A percentile compares a stretch with the other conserved stretches of the same genome.
Evolutionary conservation across 176 grass and related monocot genomes (phyloP).

Genomic region (Avena atlantica): DNA sequence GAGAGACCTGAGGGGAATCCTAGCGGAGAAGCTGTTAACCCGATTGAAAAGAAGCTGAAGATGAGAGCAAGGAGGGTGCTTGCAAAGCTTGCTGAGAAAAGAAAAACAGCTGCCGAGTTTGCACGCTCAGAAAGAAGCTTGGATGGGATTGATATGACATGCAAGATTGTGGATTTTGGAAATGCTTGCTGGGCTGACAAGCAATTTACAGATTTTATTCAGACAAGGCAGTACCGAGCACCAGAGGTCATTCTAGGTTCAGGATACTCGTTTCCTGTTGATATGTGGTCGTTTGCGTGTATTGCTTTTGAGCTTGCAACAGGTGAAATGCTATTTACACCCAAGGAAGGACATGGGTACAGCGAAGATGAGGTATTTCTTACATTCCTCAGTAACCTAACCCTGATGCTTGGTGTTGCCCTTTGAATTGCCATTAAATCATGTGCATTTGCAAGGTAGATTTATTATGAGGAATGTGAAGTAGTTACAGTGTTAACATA

Average conservation of each 20-base stretch:
- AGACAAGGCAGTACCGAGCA: constrained; percentile 92
- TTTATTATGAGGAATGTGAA: background rate
- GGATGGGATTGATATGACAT: constrained; percentile 87
- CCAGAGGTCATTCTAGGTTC: constrained; percentile 84
- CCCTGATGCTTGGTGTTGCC: constrained; percentile 35
- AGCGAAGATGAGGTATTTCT: constrained; percentile 98
- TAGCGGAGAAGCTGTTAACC: constrained; percentile 66
- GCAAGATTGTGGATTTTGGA: constrained; percentile 98
- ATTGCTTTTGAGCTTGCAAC: constrained; percentile 95
- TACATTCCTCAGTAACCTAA: constrained; percentile 1
- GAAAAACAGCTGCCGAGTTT: constrained; percentile 56
- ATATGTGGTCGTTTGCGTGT: constrained; percentile 95
- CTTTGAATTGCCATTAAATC: constrained; percentile 22
- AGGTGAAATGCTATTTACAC: constrained; percentile 96
- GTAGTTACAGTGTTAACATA: background rate
- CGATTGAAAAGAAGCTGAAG: constrained; percentile 85
- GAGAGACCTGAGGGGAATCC: constrained; percentile 81
- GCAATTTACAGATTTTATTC: constrained; percentile 91
- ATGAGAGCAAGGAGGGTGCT: constrained; percentile 83
- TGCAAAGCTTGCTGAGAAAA: constrained; percentile 93
- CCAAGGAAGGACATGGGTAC: constrained; percentile 84
- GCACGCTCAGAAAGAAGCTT: constrained; percentile 69
- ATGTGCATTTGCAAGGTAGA: background rate
- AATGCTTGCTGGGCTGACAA: constrained; percentile 96
- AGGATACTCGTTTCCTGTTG: constrained; percentile 81